A percentile compares a stretch with the other conserved stretches of the same genome.
Conservation (phyloP, 2,329 filamentous ascomycete species). For the Fusarium chlamydosporum region DNA sequence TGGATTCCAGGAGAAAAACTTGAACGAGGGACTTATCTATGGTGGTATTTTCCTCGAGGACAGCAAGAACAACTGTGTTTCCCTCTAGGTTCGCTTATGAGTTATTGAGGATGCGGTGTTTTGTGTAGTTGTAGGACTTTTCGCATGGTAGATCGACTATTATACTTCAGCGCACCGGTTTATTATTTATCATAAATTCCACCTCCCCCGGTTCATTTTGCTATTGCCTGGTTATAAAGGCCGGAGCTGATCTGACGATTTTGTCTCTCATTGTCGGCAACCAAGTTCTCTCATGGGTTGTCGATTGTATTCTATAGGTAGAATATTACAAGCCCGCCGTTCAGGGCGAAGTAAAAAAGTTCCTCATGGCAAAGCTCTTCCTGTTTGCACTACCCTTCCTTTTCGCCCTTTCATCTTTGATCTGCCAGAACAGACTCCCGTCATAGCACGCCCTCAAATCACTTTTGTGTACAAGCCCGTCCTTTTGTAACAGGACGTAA, state of each 20-base stretch:
- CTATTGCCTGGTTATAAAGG: no score
- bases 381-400: neutral
- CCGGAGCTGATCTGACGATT: no score
- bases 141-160: neutral
- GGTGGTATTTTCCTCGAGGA: constrained; percentile 69
- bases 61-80: constrained; percentile 58
- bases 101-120: neutral
- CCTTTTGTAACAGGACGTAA: constrained; percentile 65
- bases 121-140: no score
- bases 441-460: constrained; percentile 56
- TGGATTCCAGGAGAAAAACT: constrained; percentile 63
- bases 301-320: no score
- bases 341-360: constrained; percentile 17
- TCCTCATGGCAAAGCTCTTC: constrained; percentile 31
- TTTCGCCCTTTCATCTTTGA: constrained; percentile 31
- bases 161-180: neutral
- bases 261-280: no score
- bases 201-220: no score
- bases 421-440: constrained; percentile 43
- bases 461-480: constrained; percentile 69
- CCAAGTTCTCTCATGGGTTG: no score
- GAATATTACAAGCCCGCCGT: neutral
- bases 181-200: neutral
- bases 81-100: constrained; percentile 10
- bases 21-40: constrained; percentile 68